These are phyloP conservation scores for Herpotrichia juniperi DNA, from an alignment of 2,329 filamentous ascomycete species.

Conservation along the genomic window DNA sequence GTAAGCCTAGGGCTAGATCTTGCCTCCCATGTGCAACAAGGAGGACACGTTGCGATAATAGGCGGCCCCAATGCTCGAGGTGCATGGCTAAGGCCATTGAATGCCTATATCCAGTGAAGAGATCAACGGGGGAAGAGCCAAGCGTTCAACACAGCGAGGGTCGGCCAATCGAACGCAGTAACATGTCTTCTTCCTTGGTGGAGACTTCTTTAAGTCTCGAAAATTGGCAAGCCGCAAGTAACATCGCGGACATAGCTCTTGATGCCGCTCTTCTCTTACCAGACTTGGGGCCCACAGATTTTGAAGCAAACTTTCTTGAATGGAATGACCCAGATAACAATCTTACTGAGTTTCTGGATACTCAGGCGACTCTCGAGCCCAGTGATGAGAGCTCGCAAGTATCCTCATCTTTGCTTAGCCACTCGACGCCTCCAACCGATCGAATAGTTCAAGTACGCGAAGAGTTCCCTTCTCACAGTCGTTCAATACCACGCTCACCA, in stretches of 20 bases:
- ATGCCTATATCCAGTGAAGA: slow-evolving; percentile 45
- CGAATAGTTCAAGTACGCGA: not conserved
- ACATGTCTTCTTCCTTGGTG: not conserved
- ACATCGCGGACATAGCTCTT: not conserved
- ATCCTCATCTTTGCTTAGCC: slow-evolving; percentile 15
- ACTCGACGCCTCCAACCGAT: slow-evolving; percentile 17
- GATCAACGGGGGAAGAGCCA: not conserved
- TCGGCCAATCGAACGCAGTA: not conserved
- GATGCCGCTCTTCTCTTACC: not conserved
- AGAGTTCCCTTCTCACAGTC: slow-evolving; percentile 8
- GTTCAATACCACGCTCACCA: slow-evolving; percentile 31
- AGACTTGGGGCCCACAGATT: not conserved
- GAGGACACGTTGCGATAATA: slow-evolving; percentile 49
- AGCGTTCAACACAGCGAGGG: slow-evolving; percentile 4
- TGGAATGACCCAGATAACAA: slow-evolving; percentile 25
- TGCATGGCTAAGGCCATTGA: slow-evolving; percentile 43
- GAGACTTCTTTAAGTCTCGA: not conserved
- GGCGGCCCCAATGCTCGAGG: slow-evolving; percentile 46
- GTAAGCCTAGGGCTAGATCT: slow-evolving; percentile 35
- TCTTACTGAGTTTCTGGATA: slow-evolving; percentile 22
- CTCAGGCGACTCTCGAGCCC: slow-evolving; percentile 14
- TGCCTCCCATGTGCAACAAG: slow-evolving; percentile 46
- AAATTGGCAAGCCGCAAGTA: not conserved
- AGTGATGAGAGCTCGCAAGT: not conserved
- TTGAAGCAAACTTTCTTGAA: slow-evolving; percentile 6